These are phyloP conservation scores for Moricandia arvensis DNA, from an alignment of 345 rosid genomes.

Conservation along the genomic window DNA sequence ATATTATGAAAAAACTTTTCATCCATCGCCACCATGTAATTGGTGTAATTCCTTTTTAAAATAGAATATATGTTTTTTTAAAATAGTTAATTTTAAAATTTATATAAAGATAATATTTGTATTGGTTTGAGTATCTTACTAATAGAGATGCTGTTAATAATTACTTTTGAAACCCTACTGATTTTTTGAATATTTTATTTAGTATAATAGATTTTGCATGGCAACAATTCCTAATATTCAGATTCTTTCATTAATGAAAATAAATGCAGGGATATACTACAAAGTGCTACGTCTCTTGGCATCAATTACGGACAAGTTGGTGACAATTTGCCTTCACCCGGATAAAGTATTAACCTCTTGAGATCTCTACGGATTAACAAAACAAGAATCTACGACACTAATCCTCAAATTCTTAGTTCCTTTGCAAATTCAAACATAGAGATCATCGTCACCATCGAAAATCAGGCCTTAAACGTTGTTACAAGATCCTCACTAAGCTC, in stretches of 20 bases:
- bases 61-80: neutral
- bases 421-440: slow-evolving; percentile 75
- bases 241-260: slow-evolving; percentile 8
- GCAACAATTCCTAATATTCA: neutral
- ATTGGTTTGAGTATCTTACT: neutral
- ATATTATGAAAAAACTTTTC: neutral
- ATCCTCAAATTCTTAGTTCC: slow-evolving; percentile 64
- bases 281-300: slow-evolving; percentile 62
- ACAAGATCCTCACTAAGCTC: slow-evolving; percentile 71
- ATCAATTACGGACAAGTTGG: slow-evolving; percentile 94
- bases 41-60: neutral
- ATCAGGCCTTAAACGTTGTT: slow-evolving; percentile 56
- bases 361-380: slow-evolving; percentile 62
- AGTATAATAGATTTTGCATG: neutral
- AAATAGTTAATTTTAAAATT: neutral
- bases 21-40: neutral
- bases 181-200: neutral
- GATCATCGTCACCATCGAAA: slow-evolving; percentile 75
- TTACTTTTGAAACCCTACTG: neutral
- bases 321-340: slow-evolving; percentile 73
- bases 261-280: slow-evolving; percentile 44
- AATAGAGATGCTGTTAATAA: neutral
- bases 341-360: slow-evolving; percentile 67
- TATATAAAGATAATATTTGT: neutral
- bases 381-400: slow-evolving; percentile 84